Evolutionary conservation across 257 asterid species (phyloP), one percentile per base, ranked within the genome.

Genomic region (Leptodermis oblonga): DNA sequence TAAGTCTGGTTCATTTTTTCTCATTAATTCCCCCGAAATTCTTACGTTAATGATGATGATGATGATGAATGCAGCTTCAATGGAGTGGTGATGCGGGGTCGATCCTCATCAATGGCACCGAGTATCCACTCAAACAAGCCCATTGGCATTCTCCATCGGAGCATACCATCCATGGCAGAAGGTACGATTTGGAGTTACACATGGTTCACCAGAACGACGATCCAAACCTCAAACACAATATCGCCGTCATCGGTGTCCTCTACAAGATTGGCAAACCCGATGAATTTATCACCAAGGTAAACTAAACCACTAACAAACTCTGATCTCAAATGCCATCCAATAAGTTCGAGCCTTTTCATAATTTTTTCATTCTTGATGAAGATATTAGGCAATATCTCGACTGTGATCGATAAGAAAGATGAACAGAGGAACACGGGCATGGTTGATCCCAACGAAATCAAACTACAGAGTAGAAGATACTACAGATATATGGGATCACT

Each of bases 101-200:
- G 2, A 55, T 79, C 31, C 13, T 13, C 28, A 79, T 90, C 42
- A 83, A 86, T 33, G 82, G 82, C 41, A 78, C 66, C 3, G 43
- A 73, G 12, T 90, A 84, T 46, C 26, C 64, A 4, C 93, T 90
- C 45, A 70, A 25, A 39, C 83, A 82, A 36, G 85, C 86, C 65
- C 97, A 90, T 30, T 88, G 97, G 95, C 97, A 90, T 74, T 83
- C 93, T 64, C 93, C 97, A 25, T 86, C 97, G 0, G 97, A 90
- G 77, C 93, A 86, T 80, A 86, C 93, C 17, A 69, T 87, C 74
- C 59, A 83, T 28, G 93, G 97, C 55, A 80, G 76, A 77, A 84
- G 95, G 86, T 88, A 82, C 31, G 93, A 69, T 53, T 62, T 90
- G 87, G 97, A 90, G 79, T 3, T 86, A 56, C 97, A 90, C 70